phyloP scores from a whole-genome alignment of 2,329 filamentous ascomycete genomes.

The Grosmannia huntii region DNA sequence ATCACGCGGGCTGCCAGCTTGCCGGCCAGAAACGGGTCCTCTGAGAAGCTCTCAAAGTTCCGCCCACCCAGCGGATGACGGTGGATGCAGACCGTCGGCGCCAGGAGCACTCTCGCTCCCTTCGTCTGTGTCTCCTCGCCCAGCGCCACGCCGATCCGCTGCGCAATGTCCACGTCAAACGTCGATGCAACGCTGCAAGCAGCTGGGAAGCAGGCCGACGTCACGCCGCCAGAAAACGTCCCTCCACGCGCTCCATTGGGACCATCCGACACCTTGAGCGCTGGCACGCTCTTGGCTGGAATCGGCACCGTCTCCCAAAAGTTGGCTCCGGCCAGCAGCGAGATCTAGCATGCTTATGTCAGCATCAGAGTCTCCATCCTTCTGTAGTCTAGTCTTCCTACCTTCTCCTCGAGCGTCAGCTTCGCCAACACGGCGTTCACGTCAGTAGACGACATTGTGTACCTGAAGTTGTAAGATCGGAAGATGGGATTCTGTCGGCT shows the following conservation, averaged over 20 bases:
- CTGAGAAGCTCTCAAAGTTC: constrained; percentile 78
- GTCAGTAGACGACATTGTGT: background rate
- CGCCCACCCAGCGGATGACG: constrained; percentile 68
- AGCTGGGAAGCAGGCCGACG: constrained; percentile 69
- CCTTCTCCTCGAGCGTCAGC: constrained; percentile 46
- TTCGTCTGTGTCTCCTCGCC: constrained; percentile 49
- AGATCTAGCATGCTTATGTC: constrained; percentile 31
- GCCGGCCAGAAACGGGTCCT: constrained; percentile 67
- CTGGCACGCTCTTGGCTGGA: constrained; percentile 47
- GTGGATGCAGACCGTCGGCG: constrained; percentile 71
- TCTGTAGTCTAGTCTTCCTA: constrained; percentile 14
- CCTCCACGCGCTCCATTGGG: constrained; percentile 58
- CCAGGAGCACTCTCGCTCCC: constrained; percentile 61
- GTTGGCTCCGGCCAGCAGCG: constrained; percentile 46
- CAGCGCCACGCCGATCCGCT: constrained; percentile 56
- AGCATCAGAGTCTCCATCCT: too few species aligned
- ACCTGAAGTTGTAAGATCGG: background rate
- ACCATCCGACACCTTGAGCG: constrained; percentile 50
- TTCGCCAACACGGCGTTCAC: background rate
- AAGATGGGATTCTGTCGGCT: background rate
- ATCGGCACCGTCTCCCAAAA: constrained; percentile 58
- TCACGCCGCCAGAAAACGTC: constrained; percentile 54
- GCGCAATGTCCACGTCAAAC: constrained; percentile 60
- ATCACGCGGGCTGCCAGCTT: constrained; percentile 60
- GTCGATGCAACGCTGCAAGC: constrained; percentile 67